These are phyloP conservation scores for Penicillium sp. DNA, from an alignment of 2,329 filamentous ascomycete species.

Conservation along the genomic window DNA sequence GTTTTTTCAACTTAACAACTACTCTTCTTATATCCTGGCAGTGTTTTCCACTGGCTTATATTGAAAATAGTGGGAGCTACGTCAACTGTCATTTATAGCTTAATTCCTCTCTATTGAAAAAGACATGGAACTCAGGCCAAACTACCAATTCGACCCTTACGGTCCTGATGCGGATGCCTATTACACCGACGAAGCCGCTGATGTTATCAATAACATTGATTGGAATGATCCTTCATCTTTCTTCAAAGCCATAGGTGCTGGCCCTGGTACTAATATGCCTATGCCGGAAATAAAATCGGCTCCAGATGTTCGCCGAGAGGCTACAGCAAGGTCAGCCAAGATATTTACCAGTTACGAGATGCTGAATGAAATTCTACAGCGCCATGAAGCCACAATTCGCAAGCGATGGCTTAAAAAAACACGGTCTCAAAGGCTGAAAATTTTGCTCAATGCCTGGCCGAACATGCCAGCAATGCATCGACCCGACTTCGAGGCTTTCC, in stretches of 20 bases:
- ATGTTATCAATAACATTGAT: background rate
- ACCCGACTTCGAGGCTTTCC: conserved; percentile 56
- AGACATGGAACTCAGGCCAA: background rate
- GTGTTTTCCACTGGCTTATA: background rate
- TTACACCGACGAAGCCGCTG: background rate
- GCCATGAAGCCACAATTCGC: background rate
- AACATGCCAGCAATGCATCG: conserved; percentile 58
- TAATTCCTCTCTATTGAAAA: background rate
- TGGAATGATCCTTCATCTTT: conserved; percentile 2
- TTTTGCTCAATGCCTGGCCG: conserved; percentile 59
- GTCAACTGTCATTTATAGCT: too few relatives aligned
- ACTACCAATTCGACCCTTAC: background rate
- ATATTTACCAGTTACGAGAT: background rate
- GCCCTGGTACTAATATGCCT: background rate
- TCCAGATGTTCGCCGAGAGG: background rate
- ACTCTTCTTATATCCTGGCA: background rate
- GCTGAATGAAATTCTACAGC: background rate
- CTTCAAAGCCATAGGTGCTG: background rate
- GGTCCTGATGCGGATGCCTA: background rate
- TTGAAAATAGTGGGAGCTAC: background rate
- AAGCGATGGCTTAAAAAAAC: conserved; percentile 1
- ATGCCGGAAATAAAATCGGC: background rate
- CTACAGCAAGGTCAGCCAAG: background rate
- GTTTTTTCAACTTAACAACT: background rate
- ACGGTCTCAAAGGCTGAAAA: conserved; percentile 12